Base-by-base conservation (phyloP, 495 filamentous ascomycete species). In the Bacidia rubella region DNA sequence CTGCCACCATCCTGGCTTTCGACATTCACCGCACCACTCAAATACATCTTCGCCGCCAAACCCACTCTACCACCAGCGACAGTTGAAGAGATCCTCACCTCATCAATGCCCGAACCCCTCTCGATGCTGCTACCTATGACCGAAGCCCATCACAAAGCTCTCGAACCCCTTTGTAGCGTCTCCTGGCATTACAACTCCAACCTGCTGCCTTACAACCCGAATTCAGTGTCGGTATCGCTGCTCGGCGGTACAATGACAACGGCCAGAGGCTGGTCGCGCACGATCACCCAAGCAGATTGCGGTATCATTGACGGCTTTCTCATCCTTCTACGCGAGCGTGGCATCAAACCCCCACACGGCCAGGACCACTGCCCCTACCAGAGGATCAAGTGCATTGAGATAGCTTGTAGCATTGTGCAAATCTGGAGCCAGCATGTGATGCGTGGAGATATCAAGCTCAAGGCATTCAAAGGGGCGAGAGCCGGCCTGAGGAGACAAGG, bases 41-140 rank as follows among this genome's bases (percentile, higher is more conserved):
- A 27, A 42, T 47, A 40, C 29, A 26, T 52, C 12, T 53, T 53
- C 38, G 22, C 24, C 43, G 35, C 52, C 42, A 42, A 44, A 17
- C 48, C 35, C 9, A 11, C 44, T 21, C 22, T 32, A 3, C 57
- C 53, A 19, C 53, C 57, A 38, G 40, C 54, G 45, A 54, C 51
- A 42, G 55, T 47, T 23, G 29, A 32, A 35, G 53, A 58, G 21
- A 48, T 56, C n/a, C 48, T 57, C 15, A 15, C 26, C 22, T 52
- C 59, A 9, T 29, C 39, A 2, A 46, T 43, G 1, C 25, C 42
- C 22, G 54, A 54, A 26, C 51, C 57, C 20, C 47, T 62, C 17
- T 51, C 44, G 27, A 44, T 51, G 20, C 52, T 54, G 27, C 55
- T 53, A 7, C 60, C 60, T 2, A 54, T 57, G 60, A 52, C 42